These are phyloP conservation scores for Capniomyces stellatus DNA, from an alignment of 371 early-diverging fungal genomes.

Conservation along the genomic window DNA sequence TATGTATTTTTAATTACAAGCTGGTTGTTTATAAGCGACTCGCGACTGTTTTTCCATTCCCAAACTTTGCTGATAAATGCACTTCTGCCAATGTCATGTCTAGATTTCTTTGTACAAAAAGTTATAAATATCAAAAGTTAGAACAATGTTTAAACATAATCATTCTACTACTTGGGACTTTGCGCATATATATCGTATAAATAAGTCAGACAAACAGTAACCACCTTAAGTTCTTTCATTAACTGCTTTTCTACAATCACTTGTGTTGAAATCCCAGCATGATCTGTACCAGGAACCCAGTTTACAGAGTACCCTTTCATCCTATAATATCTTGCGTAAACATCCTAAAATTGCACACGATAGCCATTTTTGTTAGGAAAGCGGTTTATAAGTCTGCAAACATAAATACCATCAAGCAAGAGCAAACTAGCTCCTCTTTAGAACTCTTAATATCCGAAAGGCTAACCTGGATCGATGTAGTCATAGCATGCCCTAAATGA, in stretches of 20 bases:
- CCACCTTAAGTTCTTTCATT: conserved; percentile 44
- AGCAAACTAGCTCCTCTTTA: not conserved
- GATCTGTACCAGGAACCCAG: conserved; percentile 97
- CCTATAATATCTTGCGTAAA: conserved; percentile 88
- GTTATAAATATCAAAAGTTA: too few species aligned
- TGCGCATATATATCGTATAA: too few species aligned
- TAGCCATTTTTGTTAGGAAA: not conserved
- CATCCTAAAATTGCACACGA: conserved; percentile 38
- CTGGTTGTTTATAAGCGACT: conserved; percentile 76
- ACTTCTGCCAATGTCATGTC: conserved; percentile 88
- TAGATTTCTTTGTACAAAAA: conserved; percentile 26
- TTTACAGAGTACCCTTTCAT: conserved; percentile 95
- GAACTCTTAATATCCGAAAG: not conserved
- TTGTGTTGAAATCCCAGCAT: conserved; percentile 99
- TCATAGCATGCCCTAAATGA: conserved; percentile 97
- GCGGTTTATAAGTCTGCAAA: too few species aligned
- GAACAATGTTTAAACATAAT: too few species aligned
- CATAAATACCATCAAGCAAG: not conserved
- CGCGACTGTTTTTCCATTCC: conserved; percentile 90
- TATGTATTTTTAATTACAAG: conserved; percentile 19
- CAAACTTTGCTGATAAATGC: conserved; percentile 80
- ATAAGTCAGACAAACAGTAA: not conserved
- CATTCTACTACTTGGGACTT: too few species aligned
- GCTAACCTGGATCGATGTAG: conserved; percentile 71
- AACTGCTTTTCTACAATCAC: conserved; percentile 94